Conservation (phyloP, 495 filamentous ascomycete genomes). For the Trichoderma gamsii region DNA sequence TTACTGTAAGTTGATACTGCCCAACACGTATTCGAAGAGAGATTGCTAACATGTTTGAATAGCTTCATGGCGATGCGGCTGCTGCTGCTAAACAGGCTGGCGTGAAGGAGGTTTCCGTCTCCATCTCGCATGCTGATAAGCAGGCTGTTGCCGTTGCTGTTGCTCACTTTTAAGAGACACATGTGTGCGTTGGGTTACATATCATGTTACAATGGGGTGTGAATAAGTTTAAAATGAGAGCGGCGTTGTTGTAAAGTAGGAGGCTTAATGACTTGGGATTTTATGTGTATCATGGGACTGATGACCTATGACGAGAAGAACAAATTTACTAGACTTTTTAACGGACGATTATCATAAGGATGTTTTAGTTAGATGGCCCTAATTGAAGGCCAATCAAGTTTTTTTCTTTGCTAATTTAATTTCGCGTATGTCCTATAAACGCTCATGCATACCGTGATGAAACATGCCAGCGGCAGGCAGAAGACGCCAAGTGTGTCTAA, state of each 20-base stretch:
- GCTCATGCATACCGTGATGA: background rate
- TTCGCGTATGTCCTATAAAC: background rate
- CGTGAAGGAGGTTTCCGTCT: constrained; percentile 79
- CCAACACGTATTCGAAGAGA: background rate
- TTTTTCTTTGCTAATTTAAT: background rate
- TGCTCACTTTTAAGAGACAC: constrained; percentile 53
- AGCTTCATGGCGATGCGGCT: constrained; percentile 82
- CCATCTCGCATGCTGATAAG: constrained; percentile 87
- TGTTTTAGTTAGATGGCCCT: background rate
- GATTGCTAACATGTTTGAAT: constrained; percentile 35
- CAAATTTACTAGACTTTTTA: background rate
- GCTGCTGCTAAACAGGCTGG: constrained; percentile 74
- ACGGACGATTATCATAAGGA: background rate
- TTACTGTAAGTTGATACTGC: constrained; percentile 59
- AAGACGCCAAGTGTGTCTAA: background rate
- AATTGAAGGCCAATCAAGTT: background rate
- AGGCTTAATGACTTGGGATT: background rate
- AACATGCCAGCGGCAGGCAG: background rate
- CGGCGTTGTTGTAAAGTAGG: background rate
- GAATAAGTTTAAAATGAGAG: background rate
- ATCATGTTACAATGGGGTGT: background rate
- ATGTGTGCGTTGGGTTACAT: background rate
- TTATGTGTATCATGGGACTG: background rate
- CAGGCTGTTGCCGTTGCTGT: constrained; percentile 93
- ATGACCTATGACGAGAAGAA: background rate